These are phyloP conservation scores for Domatiomyces catenatus DNA, from an alignment of 2,329 filamentous ascomycete species.

Conservation along the genomic window DNA sequence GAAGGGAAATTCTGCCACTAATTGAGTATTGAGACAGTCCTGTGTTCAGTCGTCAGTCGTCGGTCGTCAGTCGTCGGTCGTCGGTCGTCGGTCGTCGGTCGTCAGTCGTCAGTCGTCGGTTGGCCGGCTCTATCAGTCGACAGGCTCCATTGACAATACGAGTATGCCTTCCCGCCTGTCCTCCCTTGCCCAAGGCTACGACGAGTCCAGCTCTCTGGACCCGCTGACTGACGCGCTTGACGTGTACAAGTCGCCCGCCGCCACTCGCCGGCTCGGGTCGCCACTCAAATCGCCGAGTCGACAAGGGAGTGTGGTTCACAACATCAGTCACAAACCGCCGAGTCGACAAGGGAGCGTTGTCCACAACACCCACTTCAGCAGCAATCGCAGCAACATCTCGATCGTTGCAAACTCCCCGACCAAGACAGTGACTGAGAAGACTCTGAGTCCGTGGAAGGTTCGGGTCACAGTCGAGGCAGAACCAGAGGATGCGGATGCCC, in stretches of 20 bases:
- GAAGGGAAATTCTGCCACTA: too few species aligned
- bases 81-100: too few species aligned
- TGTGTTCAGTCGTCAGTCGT: too few species aligned
- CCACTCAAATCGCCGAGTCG: not conserved
- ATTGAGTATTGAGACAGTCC: not conserved
- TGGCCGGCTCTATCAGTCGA: not conserved
- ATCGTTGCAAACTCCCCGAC: conserved; percentile 5
- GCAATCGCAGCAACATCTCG: not conserved
- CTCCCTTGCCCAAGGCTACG: conserved; percentile 1
- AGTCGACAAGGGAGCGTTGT: not conserved
- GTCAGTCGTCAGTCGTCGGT: too few species aligned
- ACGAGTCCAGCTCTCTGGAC: conserved; percentile 16
- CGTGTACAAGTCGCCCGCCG: conserved; percentile 3
- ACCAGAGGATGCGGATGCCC: conserved; percentile 25
- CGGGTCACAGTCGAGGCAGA: conserved; percentile 34
- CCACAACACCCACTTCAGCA: not conserved
- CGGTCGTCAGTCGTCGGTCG: too few species aligned
- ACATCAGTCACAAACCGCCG: not conserved
- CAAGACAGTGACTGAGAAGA: conserved; percentile 18
- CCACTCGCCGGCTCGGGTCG: conserved; percentile 1
- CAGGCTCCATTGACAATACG: too few species aligned
- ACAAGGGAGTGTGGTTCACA: not conserved
- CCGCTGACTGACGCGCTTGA: conserved; percentile 12
- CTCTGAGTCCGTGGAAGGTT: conserved; percentile 33
- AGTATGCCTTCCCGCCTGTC: conserved; percentile 7